Evolutionary conservation across 768 basidiomycete species (phyloP), one percentile per base, ranked within the genome.

Genomic region (Calvatia gigantea): DNA sequence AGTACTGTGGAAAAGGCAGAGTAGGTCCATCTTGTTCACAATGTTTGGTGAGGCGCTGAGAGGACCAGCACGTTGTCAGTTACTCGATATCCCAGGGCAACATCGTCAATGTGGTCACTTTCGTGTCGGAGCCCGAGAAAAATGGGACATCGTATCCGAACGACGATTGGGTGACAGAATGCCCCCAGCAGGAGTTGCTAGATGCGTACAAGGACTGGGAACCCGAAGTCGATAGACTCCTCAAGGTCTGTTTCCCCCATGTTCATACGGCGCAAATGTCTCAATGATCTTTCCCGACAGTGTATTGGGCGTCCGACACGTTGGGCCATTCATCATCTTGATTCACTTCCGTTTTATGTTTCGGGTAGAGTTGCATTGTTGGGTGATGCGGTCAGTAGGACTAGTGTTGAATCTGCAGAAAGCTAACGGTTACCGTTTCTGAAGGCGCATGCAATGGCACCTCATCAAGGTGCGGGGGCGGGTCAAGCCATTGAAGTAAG

Each of bases 51-150:
- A 15, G 21, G 4, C 31, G 37, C 33, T 37, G 15, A 38, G 8
- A 28, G 9, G 9, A 33, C 9, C 45, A 83, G 82, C 73, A 76
- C 61, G 53, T 80, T 23, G 66, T 82, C 12, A 69, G 67, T 2
- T 82, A 82, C 64, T 71, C 80, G 0, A 75, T 83, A n/a, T 73
- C 78, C 3, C 67, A 70, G 41, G 78, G 77, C 17, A 67, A 67
- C 38, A 65, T 71, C 19, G 66, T 83, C 51, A 84, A 81, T 56
- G 63, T 82, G 32, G 79, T 70, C 15, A 75, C 72, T 8, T 75
- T 78, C 48, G 70, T 11, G 23, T 54, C 59, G 17, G 58, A 58
- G 21, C 58, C 58, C 17, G 55, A 58, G 32, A 59, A 60, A 32
- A 51, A 57, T 46, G 51, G 56, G 19, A 51, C 60, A 4, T 11